A percentile compares a stretch with the other conserved stretches of the same genome.
phyloP scores from a whole-genome alignment of 2,329 filamentous ascomycete genomes.

The Sporothrix brasiliensis region DNA sequence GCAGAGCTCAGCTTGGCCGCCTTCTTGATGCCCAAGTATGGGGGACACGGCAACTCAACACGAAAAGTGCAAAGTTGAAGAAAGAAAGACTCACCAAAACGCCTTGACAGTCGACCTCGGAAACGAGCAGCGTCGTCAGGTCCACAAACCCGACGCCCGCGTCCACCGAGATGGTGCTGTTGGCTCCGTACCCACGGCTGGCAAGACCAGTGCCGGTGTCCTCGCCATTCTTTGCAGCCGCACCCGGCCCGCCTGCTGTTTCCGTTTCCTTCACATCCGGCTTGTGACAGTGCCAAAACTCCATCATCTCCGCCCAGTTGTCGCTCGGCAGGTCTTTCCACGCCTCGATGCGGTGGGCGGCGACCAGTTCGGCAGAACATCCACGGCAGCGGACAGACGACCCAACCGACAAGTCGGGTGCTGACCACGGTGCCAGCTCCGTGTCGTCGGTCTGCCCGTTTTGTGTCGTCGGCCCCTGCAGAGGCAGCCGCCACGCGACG shows the following conservation, averaged over 20 bases:
- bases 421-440: conserved; percentile 57
- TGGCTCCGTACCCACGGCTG: conserved; percentile 80
- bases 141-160: conserved; percentile 76
- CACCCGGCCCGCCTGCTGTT: conserved; percentile 26
- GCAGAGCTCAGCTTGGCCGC: conserved; percentile 52
- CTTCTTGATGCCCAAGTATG: conserved; percentile 61
- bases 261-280: conserved; percentile 51
- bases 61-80: conserved; percentile 32
- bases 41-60: background rate
- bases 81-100: conserved; percentile 46
- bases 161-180: conserved; percentile 69
- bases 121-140: conserved; percentile 73
- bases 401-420: conserved; percentile 50
- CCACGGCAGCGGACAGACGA: conserved; percentile 49
- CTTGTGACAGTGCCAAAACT: conserved; percentile 99
- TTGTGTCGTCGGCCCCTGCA: background rate
- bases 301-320: conserved; percentile 99
- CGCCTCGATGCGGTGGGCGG: conserved; percentile 46
- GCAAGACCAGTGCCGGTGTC: conserved; percentile 49
- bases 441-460: conserved; percentile 30
- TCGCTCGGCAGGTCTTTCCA: conserved; percentile 97
- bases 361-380: conserved; percentile 48
- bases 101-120: conserved; percentile 63
- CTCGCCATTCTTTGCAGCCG: conserved; percentile 33
- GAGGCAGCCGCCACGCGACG: conserved; percentile 57